These are phyloP conservation scores for Cyberlindnera nakhonratchasimensis DNA, from an alignment of 805 yeast species.

Conservation along the genomic window DNA sequence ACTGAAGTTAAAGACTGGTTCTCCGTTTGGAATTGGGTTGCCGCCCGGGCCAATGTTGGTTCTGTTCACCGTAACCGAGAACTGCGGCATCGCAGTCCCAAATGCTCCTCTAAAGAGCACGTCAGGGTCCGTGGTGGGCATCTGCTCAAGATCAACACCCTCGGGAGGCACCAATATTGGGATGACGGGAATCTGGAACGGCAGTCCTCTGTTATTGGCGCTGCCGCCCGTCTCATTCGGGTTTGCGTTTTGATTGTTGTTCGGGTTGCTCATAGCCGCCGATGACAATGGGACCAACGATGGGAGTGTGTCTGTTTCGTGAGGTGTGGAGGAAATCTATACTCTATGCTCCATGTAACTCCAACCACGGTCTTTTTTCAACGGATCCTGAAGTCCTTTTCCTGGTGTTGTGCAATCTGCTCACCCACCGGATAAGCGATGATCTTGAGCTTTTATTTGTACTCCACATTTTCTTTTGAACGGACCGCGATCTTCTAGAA, in stretches of 20 bases:
- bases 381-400: too few species aligned
- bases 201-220: neutral
- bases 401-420: too few species aligned
- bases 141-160: conserved; percentile 14
- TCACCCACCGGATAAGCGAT: too few species aligned
- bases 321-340: neutral
- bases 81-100: conserved; percentile 15
- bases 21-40: conserved; percentile 9
- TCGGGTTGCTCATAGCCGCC: neutral
- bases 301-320: too few species aligned
- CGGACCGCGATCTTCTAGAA: too few species aligned
- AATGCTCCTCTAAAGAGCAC: conserved; percentile 22
- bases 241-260: neutral
- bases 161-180: conserved; percentile 12
- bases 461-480: too few species aligned
- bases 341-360: too few species aligned
- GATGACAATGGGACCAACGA: too few species aligned
- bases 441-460: too few species aligned
- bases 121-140: conserved; percentile 16
- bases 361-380: too few species aligned
- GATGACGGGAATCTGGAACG: conserved; percentile 1
- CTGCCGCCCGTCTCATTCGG: neutral
- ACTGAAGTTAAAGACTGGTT: conserved; percentile 17
- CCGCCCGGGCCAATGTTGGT: conserved; percentile 20
- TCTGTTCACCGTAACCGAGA: conserved; percentile 20